phyloP scores from a whole-genome alignment of 345 rosid genomes.

The Acer saccharum region DNA sequence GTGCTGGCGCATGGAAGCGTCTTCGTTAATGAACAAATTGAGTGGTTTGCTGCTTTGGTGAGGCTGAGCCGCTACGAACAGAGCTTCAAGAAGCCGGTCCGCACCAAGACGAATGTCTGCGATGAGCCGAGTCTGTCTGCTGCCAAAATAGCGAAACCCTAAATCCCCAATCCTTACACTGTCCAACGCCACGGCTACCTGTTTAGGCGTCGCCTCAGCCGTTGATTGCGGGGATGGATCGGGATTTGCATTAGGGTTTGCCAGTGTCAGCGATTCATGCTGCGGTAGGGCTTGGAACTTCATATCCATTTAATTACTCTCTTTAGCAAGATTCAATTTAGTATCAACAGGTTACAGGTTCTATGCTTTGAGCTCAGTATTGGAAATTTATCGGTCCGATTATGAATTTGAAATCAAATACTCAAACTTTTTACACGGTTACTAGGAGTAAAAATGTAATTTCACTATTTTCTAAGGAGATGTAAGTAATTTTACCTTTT shows the following conservation, averaged over 20 bases:
- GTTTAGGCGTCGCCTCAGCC: conserved; percentile 89
- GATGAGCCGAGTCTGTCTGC: conserved; percentile 66
- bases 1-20: conserved; percentile 82
- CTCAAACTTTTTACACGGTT: too few relatives aligned
- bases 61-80: conserved; percentile 66
- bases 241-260: conserved; percentile 27
- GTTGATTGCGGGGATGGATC: conserved; percentile 24
- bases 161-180: conserved; percentile 23
- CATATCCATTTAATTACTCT: conserved; percentile 16
- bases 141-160: too few relatives aligned
- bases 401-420: background rate
- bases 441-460: too few relatives aligned
- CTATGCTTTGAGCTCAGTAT: background rate
- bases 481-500: too few relatives aligned
- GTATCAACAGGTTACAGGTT: background rate
- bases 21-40: conserved; percentile 67
- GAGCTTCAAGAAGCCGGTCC: conserved; percentile 87
- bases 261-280: conserved; percentile 31
- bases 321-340: background rate
- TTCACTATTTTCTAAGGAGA: too few relatives aligned
- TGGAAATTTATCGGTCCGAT: background rate
- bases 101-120: conserved; percentile 90
- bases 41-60: conserved; percentile 65
- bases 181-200: conserved; percentile 93
- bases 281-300: conserved; percentile 30